Percentiles rank a stretch among this genome's conserved stretches.
phyloP scores from a whole-genome alignment of 257 asterid genomes.

The Osmanthus fragrans region DNA sequence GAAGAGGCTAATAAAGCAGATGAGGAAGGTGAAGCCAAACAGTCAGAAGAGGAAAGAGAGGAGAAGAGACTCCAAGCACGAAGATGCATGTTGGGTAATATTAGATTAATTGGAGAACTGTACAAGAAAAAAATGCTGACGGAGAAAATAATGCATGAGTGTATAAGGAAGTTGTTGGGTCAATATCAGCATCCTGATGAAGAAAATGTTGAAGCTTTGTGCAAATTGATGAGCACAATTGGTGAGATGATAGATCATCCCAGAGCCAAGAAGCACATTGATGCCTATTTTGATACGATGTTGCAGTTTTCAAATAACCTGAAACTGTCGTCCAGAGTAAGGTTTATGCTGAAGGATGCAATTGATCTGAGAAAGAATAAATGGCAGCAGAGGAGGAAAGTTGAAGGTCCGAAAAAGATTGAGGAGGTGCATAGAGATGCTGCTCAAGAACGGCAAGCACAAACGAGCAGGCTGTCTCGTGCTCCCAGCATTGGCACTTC shows the following conservation, averaged over 20 bases:
- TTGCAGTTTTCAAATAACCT: slow-evolving; percentile 17
- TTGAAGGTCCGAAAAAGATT: slow-evolving; percentile 43
- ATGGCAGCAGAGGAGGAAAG: slow-evolving; percentile 46
- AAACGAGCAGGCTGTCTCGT: slow-evolving; percentile 19
- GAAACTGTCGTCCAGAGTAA: slow-evolving; percentile 31
- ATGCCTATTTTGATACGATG: slow-evolving; percentile 37
- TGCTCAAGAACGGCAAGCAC: slow-evolving; percentile 37
- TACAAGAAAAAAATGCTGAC: slow-evolving; percentile 41
- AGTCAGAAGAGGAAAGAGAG: slow-evolving; percentile 28
- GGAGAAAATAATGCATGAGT: slow-evolving; percentile 37
- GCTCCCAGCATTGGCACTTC: slow-evolving; percentile 22
- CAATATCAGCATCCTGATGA: slow-evolving; percentile 37
- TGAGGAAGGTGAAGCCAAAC: slow-evolving; percentile 24
- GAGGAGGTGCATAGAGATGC: slow-evolving; percentile 42
- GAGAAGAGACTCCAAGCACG: slow-evolving; percentile 26
- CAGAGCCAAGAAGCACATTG: slow-evolving; percentile 33
- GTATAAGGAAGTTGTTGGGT: slow-evolving; percentile 37
- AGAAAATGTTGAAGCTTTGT: slow-evolving; percentile 39
- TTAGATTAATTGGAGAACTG: slow-evolving; percentile 41
- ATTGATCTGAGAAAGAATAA: slow-evolving; percentile 40
- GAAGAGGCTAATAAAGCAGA: slow-evolving; percentile 31
- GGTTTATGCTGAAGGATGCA: slow-evolving; percentile 40
- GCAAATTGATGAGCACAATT: slow-evolving; percentile 39
- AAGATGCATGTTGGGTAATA: slow-evolving; percentile 42
- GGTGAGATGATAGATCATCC: slow-evolving; percentile 40